These are phyloP conservation scores for Oryza longistaminata DNA, from an alignment of 176 grass and related monocot species.

Conservation along the genomic window DNA sequence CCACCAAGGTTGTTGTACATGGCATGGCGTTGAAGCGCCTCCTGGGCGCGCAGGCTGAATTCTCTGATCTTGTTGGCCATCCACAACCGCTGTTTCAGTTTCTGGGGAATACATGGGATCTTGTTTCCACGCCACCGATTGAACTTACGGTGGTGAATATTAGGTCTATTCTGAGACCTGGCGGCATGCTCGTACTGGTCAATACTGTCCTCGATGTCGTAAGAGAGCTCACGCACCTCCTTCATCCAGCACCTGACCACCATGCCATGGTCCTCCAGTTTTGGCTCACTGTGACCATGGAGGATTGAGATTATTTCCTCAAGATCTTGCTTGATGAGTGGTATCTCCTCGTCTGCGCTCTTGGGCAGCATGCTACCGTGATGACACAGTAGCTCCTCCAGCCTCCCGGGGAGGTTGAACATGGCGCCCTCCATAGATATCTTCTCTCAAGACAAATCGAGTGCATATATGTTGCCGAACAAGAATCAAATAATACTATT, in stretches of 20 bases:
- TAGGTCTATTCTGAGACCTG: too few relatives aligned
- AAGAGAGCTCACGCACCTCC: slow-evolving; percentile 29
- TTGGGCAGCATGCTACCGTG: slow-evolving; percentile 3
- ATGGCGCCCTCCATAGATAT: slow-evolving; percentile 11
- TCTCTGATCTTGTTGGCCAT: slow-evolving; percentile 43
- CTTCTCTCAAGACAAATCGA: background rate
- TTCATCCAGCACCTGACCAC: slow-evolving; percentile 23
- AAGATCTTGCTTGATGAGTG: slow-evolving; percentile 20
- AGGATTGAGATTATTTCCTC: background rate
- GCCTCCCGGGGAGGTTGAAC: background rate
- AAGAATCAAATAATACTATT: too few relatives aligned
- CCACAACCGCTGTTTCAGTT: slow-evolving; percentile 30
- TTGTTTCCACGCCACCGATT: background rate
- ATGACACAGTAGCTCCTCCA: background rate
- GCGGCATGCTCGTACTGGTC: background rate
- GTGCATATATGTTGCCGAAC: background rate
- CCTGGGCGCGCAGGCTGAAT: slow-evolving; percentile 1
- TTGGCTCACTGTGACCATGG: background rate
- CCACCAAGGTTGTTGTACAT: background rate
- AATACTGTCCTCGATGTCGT: slow-evolving; percentile 32
- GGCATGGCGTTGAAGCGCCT: slow-evolving; percentile 5
- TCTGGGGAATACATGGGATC: background rate
- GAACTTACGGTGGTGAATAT: background rate
- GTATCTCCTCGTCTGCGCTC: background rate
- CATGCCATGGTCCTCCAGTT: background rate